Conservation (phyloP, 148 eudicot genomes). For the Rhododendron vialii region DNA sequence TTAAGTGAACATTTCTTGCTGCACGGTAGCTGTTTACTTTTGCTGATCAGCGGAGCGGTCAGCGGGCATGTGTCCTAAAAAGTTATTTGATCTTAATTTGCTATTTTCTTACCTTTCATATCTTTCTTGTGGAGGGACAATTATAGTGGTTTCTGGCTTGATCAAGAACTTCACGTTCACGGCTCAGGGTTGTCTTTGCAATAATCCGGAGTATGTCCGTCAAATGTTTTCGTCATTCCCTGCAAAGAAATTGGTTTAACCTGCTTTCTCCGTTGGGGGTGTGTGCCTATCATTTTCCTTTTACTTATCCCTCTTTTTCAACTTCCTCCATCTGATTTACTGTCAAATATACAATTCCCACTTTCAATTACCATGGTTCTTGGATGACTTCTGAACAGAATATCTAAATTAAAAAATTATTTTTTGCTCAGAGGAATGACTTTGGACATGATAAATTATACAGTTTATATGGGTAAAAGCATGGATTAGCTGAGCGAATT, state of each 20-base stretch:
- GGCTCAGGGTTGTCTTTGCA: neutral
- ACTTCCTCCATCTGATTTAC: neutral
- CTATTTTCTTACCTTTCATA: neutral
- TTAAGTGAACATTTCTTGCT: neutral
- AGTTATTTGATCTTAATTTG: too few species aligned
- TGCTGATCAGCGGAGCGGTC: neutral
- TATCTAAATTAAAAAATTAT: neutral
- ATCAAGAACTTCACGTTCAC: neutral
- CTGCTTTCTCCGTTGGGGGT: neutral
- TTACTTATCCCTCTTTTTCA: neutral
- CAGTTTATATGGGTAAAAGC: neutral
- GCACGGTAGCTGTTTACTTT: neutral
- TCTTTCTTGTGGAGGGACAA: neutral
- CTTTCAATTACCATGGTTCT: neutral
- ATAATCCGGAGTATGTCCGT: neutral
- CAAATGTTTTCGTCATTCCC: neutral
- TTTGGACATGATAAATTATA: neutral
- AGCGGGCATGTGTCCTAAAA: too few species aligned
- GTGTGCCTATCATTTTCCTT: neutral
- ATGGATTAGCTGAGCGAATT: slow-evolving; percentile 6
- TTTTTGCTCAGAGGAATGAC: neutral
- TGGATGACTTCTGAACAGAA: neutral
- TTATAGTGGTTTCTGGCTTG: neutral
- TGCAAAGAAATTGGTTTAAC: neutral
- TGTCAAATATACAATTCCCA: neutral